These are phyloP conservation scores for Erigeron canadensis DNA, from an alignment of 129 eudicot genomes.

Conservation along the genomic window DNA sequence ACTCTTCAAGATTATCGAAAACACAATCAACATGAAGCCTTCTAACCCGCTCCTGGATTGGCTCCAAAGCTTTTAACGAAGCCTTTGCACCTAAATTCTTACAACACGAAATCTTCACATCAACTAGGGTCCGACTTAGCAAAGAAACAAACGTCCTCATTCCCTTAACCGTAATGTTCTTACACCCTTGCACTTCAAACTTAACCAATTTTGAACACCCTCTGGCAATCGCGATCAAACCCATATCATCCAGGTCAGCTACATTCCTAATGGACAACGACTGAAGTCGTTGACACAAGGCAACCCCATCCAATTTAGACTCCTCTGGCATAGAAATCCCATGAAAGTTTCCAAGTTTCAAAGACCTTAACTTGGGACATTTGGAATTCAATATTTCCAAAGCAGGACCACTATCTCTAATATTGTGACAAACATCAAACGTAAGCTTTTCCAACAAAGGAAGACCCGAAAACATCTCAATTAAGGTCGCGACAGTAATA, in stretches of 20 bases:
- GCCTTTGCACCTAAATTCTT: conserved; percentile 66
- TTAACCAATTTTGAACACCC: conserved; percentile 73
- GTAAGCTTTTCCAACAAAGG: conserved; percentile 67
- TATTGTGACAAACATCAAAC: conserved; percentile 64
- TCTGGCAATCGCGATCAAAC: conserved; percentile 83
- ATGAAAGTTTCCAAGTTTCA: conserved; percentile 73
- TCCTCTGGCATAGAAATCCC: conserved; percentile 75
- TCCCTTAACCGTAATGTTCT: conserved; percentile 65
- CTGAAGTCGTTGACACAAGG: conserved; percentile 68
- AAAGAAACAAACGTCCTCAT: conserved; percentile 72
- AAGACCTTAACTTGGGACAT: conserved; percentile 56
- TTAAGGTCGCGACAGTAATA: conserved; percentile 39
- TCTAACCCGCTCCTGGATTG: conserved; percentile 54
- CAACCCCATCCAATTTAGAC: conserved; percentile 75
- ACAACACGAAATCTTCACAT: conserved; percentile 79
- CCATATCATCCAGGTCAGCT: conserved; percentile 75
- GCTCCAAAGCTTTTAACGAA: conserved; percentile 70
- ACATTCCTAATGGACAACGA: conserved; percentile 68
- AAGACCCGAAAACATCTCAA: conserved; percentile 71
- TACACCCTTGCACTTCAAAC: conserved; percentile 79
- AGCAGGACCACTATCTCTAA: conserved; percentile 66
- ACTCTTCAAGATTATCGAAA: conserved; percentile 55
- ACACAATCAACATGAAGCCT: conserved; percentile 85
- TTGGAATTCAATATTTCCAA: conserved; percentile 62
- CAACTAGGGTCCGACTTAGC: conserved; percentile 53